Evolutionary conservation across 2,329 filamentous ascomycete species (phyloP).

Genomic region (Aschersonia sp.): DNA sequence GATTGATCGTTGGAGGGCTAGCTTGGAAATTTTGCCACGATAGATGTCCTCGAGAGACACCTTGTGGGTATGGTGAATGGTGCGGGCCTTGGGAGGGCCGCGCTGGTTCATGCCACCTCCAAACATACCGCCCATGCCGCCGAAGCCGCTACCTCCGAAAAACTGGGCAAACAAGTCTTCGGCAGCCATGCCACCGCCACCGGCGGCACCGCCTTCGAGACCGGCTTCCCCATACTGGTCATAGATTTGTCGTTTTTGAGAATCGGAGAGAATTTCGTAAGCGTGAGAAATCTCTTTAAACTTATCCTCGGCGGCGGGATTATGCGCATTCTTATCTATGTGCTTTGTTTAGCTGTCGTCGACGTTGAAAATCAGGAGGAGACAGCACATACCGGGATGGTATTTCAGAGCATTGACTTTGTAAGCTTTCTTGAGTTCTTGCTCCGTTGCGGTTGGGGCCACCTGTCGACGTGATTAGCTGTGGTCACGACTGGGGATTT

Average conservation of each 20-base stretch:
- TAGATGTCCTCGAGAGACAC: slow-evolving; percentile 97
- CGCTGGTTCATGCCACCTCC: slow-evolving; percentile 53
- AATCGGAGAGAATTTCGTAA: slow-evolving; percentile 86
- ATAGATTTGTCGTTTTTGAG: slow-evolving; percentile 83
- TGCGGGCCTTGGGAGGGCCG: slow-evolving; percentile 77
- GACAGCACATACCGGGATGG: slow-evolving; percentile 55
- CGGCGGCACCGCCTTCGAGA: slow-evolving; percentile 72
- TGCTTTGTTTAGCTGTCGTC: no score
- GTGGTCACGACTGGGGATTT: not conserved
- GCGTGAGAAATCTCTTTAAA: slow-evolving; percentile 97
- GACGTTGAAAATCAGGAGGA: no score
- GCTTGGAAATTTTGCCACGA: slow-evolving; percentile 92
- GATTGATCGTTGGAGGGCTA: slow-evolving; percentile 92
- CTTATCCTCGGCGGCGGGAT: slow-evolving; percentile 86
- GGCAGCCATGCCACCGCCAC: slow-evolving; percentile 73
- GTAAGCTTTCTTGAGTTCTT: slow-evolving; percentile 84
- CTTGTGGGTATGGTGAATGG: slow-evolving; percentile 97
- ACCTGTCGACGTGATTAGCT: slow-evolving; percentile 38
- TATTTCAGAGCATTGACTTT: slow-evolving; percentile 71
- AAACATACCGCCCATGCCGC: slow-evolving; percentile 58
- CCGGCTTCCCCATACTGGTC: slow-evolving; percentile 97
- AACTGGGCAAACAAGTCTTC: slow-evolving; percentile 96
- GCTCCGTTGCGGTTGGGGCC: slow-evolving; percentile 62
- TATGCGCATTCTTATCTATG: slow-evolving; percentile 88
- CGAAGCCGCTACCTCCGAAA: slow-evolving; percentile 64